These are phyloP conservation scores for Chalciporus piperatoides DNA, from an alignment of 1,284 basidiomycete species.

Conservation along the genomic window DNA sequence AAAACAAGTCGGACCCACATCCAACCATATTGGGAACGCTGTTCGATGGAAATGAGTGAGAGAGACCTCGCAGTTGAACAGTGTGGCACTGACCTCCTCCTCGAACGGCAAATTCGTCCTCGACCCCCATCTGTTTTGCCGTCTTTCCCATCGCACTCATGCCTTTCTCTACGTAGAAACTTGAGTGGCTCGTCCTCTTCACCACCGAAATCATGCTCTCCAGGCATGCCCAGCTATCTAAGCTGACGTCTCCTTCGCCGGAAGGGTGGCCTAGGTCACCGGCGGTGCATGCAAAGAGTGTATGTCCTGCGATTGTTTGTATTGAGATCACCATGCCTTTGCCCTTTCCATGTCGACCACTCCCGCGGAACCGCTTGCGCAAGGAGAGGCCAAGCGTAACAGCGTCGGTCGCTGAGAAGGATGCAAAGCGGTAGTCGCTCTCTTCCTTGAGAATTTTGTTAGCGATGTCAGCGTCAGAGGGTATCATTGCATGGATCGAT, in stretches of 20 bases:
- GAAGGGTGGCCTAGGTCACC: constrained; percentile 65
- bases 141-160: constrained; percentile 79
- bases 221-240: constrained; percentile 73
- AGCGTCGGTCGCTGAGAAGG: constrained; percentile 72
- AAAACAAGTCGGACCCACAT: constrained; percentile 42
- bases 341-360: constrained; percentile 65
- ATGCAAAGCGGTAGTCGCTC: constrained; percentile 59
- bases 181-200: constrained; percentile 75
- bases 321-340: constrained; percentile 76
- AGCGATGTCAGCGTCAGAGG: constrained; percentile 68
- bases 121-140: constrained; percentile 63
- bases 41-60: constrained; percentile 10
- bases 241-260: constrained; percentile 68
- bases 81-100: constrained; percentile 62
- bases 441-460: constrained; percentile 68
- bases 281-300: constrained; percentile 75
- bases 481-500: constrained; percentile 56
- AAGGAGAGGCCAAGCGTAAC: constrained; percentile 76
- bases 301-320: constrained; percentile 73
- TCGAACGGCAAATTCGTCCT: constrained; percentile 57
- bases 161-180: constrained; percentile 78
- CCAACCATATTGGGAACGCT: constrained; percentile 83
- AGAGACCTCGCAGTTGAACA: background rate
- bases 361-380: constrained; percentile 74
- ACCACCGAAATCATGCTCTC: constrained; percentile 79